Base-by-base conservation (phyloP, 768 basidiomycete genomes). In the Porphyrellus cyaneotinctus region DNA sequence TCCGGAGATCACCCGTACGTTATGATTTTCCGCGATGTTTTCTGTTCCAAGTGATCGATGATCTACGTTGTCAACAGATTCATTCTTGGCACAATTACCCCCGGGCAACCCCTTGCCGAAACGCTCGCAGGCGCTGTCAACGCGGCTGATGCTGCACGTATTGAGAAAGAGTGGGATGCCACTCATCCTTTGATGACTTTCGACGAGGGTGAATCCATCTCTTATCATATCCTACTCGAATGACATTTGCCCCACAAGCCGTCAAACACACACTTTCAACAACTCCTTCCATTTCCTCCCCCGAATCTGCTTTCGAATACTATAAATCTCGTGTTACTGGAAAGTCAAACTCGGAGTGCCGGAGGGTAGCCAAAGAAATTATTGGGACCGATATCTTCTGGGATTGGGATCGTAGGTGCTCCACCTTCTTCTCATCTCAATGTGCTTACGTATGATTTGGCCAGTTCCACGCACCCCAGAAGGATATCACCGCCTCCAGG, bases 401-500 rank as follows among this genome's bases (percentile, higher is more conserved):
- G 93, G 85, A 92, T 63, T 94, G 91, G 79, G 90, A 93, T 70
- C 72, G 90, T 90, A 63, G 59, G 87, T 74, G 6, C 47, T 47
- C n/a, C 41, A 35, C 20, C 38, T 23, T 6, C 32, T 15, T 44
- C 14, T 46, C 9, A 18, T 36, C 5, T 46, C 14, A 20, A 32
- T 1, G 1, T 26, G 13, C 38, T 64, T 43, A 53, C 42, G 13
- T 42, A 18, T 1, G 17, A 47, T 46, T 30, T n/a, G 6, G 52
- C 22, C 56, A 91, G 90, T 86, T 42, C 91, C 92, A 7, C 82
- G 91, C 26, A 97, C 93, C 1, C 80, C 85, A 24, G 93, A 95
- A 74, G 94, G 94, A 14, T 95, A 91, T 68, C 90, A 95, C 62
- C 91, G 91, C 67, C 90, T 85, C 59, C 83, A 83, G 26, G 83